These are phyloP conservation scores for Gymnopilus dilepis DNA, from an alignment of 768 basidiomycete genomes.

Conservation along the genomic window DNA sequence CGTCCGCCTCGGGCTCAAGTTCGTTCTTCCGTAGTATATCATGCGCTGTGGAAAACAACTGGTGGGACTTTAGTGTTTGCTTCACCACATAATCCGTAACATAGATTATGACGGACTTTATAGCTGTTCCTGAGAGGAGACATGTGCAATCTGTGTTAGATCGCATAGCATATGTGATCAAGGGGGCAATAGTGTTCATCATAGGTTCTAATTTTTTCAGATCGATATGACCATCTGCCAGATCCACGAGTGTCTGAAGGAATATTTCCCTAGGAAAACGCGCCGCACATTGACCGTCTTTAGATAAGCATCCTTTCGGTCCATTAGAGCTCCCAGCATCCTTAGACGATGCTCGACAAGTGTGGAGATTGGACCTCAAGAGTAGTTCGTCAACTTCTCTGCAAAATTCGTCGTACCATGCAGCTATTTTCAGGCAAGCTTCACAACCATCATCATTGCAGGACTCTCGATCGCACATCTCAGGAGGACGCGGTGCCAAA, in stretches of 20 bases:
- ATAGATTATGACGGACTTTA: conserved; percentile 44
- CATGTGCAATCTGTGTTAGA: conserved; percentile 47
- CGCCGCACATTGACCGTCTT: conserved; percentile 36
- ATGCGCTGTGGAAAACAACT: conserved; percentile 38
- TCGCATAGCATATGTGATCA: conserved; percentile 37
- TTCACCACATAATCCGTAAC: conserved; percentile 52
- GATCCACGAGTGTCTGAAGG: conserved; percentile 29
- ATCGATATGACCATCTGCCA: conserved; percentile 31
- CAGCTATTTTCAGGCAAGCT: too few species aligned
- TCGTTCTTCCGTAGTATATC: conserved; percentile 31
- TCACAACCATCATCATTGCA: too few species aligned
- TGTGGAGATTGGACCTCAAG: conserved; percentile 19
- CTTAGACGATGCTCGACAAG: not conserved
- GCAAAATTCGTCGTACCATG: too few species aligned
- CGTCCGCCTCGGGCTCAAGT: conserved; percentile 24
- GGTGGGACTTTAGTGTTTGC: conserved; percentile 40
- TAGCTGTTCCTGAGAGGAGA: conserved; percentile 43
- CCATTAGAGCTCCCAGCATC: not conserved
- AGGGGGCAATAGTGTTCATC: conserved; percentile 41
- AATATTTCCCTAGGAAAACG: conserved; percentile 39
- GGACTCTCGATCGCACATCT: too few species aligned
- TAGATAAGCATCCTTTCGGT: conserved; percentile 33
- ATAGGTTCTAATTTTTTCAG: conserved; percentile 39
- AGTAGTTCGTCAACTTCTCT: too few species aligned
- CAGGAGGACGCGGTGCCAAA: too few species aligned